phyloP scores from a whole-genome alignment of 2,329 filamentous ascomycete genomes.

The Parastagonospora nodorum region DNA sequence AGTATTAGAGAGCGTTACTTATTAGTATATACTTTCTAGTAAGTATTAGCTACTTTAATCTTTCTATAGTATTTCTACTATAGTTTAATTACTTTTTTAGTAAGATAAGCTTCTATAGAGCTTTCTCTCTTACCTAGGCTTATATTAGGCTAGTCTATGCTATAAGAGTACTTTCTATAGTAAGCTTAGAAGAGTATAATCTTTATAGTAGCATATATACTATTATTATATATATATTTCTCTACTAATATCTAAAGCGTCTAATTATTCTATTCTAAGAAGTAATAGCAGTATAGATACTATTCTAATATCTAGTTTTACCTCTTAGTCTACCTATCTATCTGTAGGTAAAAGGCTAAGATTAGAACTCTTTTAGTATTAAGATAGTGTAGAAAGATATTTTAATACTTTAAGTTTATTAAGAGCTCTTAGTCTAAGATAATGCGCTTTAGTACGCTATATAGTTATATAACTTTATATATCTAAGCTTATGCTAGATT shows the following conservation, averaged over 20 bases:
- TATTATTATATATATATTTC: neutral
- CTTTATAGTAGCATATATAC: neutral
- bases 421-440: neutral
- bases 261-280: neutral
- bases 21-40: neutral
- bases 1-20: neutral
- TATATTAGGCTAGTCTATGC: neutral
- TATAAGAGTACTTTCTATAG: neutral
- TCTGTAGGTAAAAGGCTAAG: neutral
- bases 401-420: constrained; percentile 2
- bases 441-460: neutral
- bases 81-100: no score
- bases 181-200: neutral
- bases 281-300: neutral
- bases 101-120: no score
- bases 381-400: neutral
- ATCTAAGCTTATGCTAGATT: constrained; percentile 1
- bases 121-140: neutral
- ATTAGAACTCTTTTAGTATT: neutral
- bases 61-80: neutral
- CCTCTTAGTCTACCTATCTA: neutral
- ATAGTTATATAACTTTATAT: neutral
- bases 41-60: neutral
- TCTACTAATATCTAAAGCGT: neutral
- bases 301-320: constrained; percentile 1